A percentile compares a stretch with the other conserved stretches of the same genome.
Conservation (phyloP, 108 stramenopile species). For the Conticribra weissflogii region DNA sequence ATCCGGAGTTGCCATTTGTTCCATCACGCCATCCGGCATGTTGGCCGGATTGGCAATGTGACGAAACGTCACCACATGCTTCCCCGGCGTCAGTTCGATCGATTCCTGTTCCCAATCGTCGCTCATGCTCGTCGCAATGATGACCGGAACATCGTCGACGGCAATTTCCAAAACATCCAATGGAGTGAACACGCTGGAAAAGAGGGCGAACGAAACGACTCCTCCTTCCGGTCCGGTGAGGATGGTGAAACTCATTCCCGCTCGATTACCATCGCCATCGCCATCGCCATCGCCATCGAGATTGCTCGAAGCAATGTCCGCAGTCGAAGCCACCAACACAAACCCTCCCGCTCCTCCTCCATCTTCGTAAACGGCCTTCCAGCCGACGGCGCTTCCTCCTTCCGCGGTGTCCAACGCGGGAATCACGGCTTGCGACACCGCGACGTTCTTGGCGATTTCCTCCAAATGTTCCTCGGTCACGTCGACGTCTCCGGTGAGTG, state of each 20-base stretch:
- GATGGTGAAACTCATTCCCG: constrained; percentile 1
- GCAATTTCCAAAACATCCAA: constrained; percentile 26
- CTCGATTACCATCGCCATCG: neutral
- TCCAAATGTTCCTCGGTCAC: constrained; percentile 11
- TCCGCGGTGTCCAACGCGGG: neutral
- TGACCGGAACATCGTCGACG: constrained; percentile 13
- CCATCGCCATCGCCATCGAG: too few species aligned
- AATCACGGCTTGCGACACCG: neutral
- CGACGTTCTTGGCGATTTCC: neutral
- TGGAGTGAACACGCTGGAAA: constrained; percentile 3
- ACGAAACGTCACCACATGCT: constrained; percentile 19
- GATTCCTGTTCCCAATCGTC: constrained; percentile 19
- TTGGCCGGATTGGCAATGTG: constrained; percentile 27
- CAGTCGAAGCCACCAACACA: constrained; percentile 8
- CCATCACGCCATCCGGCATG: neutral
- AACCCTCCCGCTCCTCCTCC: constrained; percentile 3
- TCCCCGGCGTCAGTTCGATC: constrained; percentile 14
- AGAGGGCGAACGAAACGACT: constrained; percentile 2
- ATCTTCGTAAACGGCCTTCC: constrained; percentile 5
- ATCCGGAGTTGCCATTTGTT: neutral
- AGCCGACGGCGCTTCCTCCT: neutral
- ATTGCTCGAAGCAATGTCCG: neutral
- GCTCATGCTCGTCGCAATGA: constrained; percentile 1
- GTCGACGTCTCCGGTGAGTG: neutral
- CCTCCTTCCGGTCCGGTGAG: constrained; percentile 17